Base-by-base conservation (phyloP, 768 basidiomycete species). In the Floccularia luteovirens region DNA sequence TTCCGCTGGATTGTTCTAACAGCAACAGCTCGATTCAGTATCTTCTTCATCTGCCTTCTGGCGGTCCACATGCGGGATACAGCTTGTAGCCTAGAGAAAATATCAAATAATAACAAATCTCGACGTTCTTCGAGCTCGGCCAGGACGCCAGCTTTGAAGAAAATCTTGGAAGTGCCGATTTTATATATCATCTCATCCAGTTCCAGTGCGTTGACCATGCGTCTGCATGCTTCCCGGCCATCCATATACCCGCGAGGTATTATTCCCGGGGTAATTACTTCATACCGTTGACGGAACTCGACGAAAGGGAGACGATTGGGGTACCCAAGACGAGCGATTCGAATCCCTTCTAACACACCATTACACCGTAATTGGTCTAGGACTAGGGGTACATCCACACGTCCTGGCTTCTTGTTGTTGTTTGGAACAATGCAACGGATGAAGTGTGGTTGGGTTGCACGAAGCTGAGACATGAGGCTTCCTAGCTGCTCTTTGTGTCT, bases 391-490 rank as follows among this genome's bases (percentile, higher is more conserved):
- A 91, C 87, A 51, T 96, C 93, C 46, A 99, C 74, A 31, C 86
- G 76, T 4, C 86, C 87, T 0, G 96, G 90, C 53, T 87, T 88
- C 71, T 98, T 98, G 61, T 79, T 67, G 14, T 72, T 66, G 51
- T 99, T 99, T 2, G 96, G 96, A 2, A 99, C 94, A 51, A 99
- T 99, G 55, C 96, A 99, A 19, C 96, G 77, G 10, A 99, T 88
- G 60, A 99, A 99, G 59, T 99, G 96, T 0, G 96, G 96, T 51
- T 97, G 93, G 0, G 96, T 99, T 1, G 90, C 78, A 42, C 86
- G 79, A 8, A 99, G 71, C 53, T 98, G 96, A 2, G 65, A 57
- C 90, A 99, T 94, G 38, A 99, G 71, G 51, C 87, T 86, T 6
- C 83, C 69, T 5, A 99, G 75, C 56, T 98, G 96, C 57, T 98